Evolutionary conservation across 495 filamentous ascomycete genomes (phyloP), one percentile per base, ranked within the genome.

Genomic region (Tuber melanosporum): DNA sequence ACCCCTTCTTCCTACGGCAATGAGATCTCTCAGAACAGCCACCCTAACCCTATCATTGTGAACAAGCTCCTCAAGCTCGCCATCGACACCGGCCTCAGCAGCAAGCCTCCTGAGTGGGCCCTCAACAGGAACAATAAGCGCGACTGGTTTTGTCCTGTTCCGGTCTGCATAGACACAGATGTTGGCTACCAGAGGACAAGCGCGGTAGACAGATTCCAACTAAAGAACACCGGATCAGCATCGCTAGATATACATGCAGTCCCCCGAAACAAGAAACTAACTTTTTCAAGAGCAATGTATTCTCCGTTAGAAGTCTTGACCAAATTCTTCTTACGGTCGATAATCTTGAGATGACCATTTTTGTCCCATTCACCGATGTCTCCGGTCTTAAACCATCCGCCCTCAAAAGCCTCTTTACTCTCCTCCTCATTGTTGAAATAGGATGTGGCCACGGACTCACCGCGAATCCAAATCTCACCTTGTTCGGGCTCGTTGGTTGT

Each of bases 251-350:
- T 26, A 66, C 26, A 12, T 36, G 26, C 4, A 66, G 14, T 66
- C 57, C 57, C 26, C 12, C 2, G 7, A 66, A 66, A 36, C 26
- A 17, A 36, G 57, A 66, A 36, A 26, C 26, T 2, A 66, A 66
- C 57, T 3, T 99, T 99, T 90, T 99, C 95, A 41, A 99, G 89
- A 46, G 95, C 95, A 83, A 99, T 97, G 85, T 99, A 99, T 87
- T 99, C 95, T 82, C 95, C 95, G 83, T 94, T 93, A 74, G 92
- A 87, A 3, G 94, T 99, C 91, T 98, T 98, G 84, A 97, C 92
- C 77, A 98, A 85, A 84, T 98, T 98, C 91, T 98, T 98, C 92
- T 97, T 98, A 82, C 94, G 92, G 85, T 98, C 94, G 81, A 98
- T 97, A 84, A 98, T 92, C 82, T 88, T 89, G 72, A 98, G 86